phyloP scores from a whole-genome alignment of 164 flowering plant genomes.

The Vitis vinifera region DNA sequence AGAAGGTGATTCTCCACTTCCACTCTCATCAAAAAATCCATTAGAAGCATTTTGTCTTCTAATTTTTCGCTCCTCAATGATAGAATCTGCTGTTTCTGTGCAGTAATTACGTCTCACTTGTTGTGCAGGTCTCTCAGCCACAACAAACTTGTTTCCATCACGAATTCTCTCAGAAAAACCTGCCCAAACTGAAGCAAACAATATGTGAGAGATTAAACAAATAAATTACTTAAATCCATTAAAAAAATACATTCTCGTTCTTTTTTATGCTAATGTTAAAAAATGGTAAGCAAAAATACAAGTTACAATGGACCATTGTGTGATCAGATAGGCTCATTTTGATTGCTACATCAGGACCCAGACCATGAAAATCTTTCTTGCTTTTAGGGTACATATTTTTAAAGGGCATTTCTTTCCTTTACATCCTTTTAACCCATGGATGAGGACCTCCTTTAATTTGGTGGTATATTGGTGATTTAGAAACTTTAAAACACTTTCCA shows the following conservation, averaged over 20 bases:
- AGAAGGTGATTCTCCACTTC: conserved; percentile 41
- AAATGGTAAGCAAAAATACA: too few species aligned
- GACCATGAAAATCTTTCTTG: too few species aligned
- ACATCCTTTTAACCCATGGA: too few species aligned
- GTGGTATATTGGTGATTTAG: too few species aligned
- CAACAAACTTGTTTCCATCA: conserved; percentile 81
- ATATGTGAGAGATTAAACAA: not conserved
- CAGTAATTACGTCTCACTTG: conserved; percentile 57
- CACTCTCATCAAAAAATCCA: conserved; percentile 61
- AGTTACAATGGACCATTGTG: not conserved
- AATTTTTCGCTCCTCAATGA: conserved; percentile 59
- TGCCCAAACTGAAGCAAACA: conserved; percentile 82
- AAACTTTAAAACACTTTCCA: too few species aligned
- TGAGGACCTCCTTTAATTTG: too few species aligned
- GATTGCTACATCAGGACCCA: not conserved
- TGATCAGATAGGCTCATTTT: not conserved
- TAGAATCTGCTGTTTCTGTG: conserved; percentile 57
- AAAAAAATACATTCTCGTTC: too few species aligned
- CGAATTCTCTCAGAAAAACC: conserved; percentile 87
- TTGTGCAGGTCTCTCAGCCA: conserved; percentile 76
- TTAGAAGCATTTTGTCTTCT: conserved; percentile 57
- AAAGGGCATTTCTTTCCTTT: too few species aligned
- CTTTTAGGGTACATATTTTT: too few species aligned
- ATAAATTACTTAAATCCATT: too few species aligned
- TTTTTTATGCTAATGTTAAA: too few species aligned